phyloP scores from a whole-genome alignment of 164 flowering plant genomes.

The Nelumbo lutea region DNA sequence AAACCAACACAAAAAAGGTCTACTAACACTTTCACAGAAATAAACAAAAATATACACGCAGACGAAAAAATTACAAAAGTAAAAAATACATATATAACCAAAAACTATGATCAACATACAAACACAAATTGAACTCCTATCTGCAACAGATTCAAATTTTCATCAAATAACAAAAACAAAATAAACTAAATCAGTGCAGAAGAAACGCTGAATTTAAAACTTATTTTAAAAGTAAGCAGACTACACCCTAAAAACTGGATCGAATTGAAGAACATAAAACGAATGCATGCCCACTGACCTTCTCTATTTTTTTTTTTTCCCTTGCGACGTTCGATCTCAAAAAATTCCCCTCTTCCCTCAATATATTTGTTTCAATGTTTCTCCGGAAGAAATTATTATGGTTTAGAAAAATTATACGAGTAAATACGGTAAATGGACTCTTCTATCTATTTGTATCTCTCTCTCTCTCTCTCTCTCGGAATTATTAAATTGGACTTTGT shows the following conservation, averaged over 20 bases:
- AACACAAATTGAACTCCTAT: not conserved
- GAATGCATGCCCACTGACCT: slow-evolving; percentile 23
- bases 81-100: not conserved
- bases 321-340: slow-evolving; percentile 7
- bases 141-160: not conserved
- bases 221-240: not conserved
- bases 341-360: not conserved
- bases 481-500: slow-evolving; percentile 8
- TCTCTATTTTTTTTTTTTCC: not conserved
- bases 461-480: no score
- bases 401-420: not conserved
- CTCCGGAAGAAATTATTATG: not conserved
- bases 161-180: slow-evolving; percentile 2
- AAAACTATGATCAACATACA: not conserved
- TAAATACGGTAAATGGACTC: not conserved
- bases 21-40: not conserved
- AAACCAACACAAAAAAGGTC: not conserved
- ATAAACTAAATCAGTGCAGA: not conserved
- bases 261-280: not conserved
- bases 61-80: no score
- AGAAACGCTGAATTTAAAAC: not conserved
- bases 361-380: not conserved
- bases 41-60: not conserved
- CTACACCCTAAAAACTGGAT: not conserved
- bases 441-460: no score